Evolutionary conservation across 352 stramenopile species (phyloP), one percentile per base, ranked within the genome.

Genomic region (Phytophthora multivora): DNA sequence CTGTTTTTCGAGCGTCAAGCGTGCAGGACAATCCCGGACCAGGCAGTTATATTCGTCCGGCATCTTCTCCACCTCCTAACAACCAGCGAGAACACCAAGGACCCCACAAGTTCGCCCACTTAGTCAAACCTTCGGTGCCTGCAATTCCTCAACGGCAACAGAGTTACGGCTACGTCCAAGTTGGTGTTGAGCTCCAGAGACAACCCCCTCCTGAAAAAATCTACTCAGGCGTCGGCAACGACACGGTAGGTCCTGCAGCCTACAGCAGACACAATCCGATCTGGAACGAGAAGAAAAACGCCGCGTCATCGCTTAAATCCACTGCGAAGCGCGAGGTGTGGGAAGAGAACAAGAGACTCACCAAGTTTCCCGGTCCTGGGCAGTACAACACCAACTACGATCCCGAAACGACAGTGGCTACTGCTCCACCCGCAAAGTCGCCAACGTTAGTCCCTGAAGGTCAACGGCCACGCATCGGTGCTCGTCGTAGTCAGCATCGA

Each of bases 11-110:
- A 1, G 49, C 84, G 5, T 93, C 84, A 2, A 88, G 71, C 19
- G 71, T 93, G 26, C 80, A 91, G 51, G 79, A 91, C 51, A 93
- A 93, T 41, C 84, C 84, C 7, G 84, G 84, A 1, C 84, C 84
- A 12, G 80, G 80, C 5, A 79, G 64, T 25, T 89, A 88, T 39
- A 45, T 78, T 10, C 68, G 46, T 3, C 53, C 69, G 36, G 53
- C 57, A 18, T 67, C 66, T 7, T 78, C 47, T 1, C 51, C 63
- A 43, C 45, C 47, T 43, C 65, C 58, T 15, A 72, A 53, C 40
- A 77, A 77, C 49, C 50, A 75, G 33, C 46, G 21, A 21, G 54
- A 65, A 16, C 50, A 86, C 31, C 56, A 77, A 51, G 31, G 36
- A 4, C 45, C 51, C 3, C 55, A 35, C 23, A 76, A 80, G 30